These are phyloP conservation scores for Zymoseptoria ardabiliae DNA, from an alignment of 2,329 filamentous ascomycete genomes.

Conservation along the genomic window DNA sequence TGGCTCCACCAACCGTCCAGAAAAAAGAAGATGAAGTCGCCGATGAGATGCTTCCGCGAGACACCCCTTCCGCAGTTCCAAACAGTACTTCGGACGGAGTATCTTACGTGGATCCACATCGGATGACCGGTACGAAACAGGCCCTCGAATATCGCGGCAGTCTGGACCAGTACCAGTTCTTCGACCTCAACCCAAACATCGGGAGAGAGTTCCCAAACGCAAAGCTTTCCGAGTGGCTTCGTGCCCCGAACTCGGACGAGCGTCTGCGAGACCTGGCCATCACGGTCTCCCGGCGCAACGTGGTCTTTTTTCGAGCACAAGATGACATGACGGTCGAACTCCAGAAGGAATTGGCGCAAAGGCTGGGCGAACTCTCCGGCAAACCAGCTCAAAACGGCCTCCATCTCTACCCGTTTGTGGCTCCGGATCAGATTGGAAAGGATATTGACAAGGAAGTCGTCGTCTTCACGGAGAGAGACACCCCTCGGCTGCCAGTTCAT, in stretches of 20 bases:
- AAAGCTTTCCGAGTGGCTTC: constrained; percentile 55
- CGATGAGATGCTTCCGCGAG: no score
- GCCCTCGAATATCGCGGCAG: constrained; percentile 26
- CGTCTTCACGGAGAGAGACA: no score
- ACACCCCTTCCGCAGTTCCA: no score
- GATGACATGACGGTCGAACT: constrained; percentile 51
- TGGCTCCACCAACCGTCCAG: no score
- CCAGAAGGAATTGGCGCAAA: constrained; percentile 56
- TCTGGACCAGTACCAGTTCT: constrained; percentile 26
- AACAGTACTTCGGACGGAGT: no score
- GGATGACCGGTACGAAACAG: no score
- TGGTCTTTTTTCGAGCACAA: constrained; percentile 57
- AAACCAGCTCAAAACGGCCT: constrained; percentile 37
- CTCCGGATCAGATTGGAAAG: no score
- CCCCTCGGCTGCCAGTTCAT: no score
- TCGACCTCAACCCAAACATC: constrained; percentile 45
- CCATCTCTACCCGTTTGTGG: no score
- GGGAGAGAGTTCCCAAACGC: constrained; percentile 54
- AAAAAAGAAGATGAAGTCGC: no score
- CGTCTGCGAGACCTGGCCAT: constrained; percentile 15
- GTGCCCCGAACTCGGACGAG: constrained; percentile 8
- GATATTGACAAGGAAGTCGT: no score
- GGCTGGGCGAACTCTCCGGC: constrained; percentile 53
- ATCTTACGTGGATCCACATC: no score
- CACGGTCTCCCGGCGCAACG: constrained; percentile 57